A percentile compares a stretch with the other conserved stretches of the same genome.
These are phyloP conservation scores for Agrocybe praecox DNA, from an alignment of 768 basidiomycete species.

Conservation along the genomic window DNA sequence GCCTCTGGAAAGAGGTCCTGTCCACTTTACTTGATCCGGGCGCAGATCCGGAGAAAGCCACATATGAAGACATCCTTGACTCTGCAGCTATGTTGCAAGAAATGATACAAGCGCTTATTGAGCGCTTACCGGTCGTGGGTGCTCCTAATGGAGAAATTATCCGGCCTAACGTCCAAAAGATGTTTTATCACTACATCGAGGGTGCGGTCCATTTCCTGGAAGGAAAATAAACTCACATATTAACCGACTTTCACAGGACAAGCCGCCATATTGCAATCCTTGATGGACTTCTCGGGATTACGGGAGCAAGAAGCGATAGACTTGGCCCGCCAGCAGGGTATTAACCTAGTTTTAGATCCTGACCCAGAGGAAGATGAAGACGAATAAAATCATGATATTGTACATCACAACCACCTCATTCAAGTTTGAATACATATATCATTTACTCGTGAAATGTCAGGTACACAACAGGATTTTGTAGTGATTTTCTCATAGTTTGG, in stretches of 20 bases:
- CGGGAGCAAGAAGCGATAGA: conserved; percentile 52
- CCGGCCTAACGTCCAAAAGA: conserved; percentile 59
- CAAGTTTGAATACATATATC: too few relatives aligned
- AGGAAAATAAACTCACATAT: not conserved
- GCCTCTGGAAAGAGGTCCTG: conserved; percentile 61
- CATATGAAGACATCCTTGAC: conserved; percentile 68
- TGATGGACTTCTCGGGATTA: conserved; percentile 49
- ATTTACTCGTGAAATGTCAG: too few relatives aligned
- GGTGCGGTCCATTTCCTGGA: conserved; percentile 36
- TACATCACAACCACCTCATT: not conserved
- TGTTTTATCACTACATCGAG: conserved; percentile 71
- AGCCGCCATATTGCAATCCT: conserved; percentile 53
- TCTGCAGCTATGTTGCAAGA: conserved; percentile 64
- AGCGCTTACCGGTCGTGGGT: conserved; percentile 45
- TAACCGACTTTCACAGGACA: conserved; percentile 47
- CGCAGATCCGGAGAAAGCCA: conserved; percentile 24
- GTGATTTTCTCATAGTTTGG: conserved; percentile 21
- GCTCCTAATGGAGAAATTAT: conserved; percentile 26
- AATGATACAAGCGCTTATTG: conserved; percentile 60
- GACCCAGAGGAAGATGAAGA: not conserved
- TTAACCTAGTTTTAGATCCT: conserved; percentile 56
- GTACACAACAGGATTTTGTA: too few relatives aligned
- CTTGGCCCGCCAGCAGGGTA: conserved; percentile 50
- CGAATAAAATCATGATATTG: not conserved
- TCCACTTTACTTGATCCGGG: conserved; percentile 25